These are phyloP conservation scores for Trichoderma arundinaceum DNA, from an alignment of 2,329 filamentous ascomycete species.

Conservation along the genomic window DNA sequence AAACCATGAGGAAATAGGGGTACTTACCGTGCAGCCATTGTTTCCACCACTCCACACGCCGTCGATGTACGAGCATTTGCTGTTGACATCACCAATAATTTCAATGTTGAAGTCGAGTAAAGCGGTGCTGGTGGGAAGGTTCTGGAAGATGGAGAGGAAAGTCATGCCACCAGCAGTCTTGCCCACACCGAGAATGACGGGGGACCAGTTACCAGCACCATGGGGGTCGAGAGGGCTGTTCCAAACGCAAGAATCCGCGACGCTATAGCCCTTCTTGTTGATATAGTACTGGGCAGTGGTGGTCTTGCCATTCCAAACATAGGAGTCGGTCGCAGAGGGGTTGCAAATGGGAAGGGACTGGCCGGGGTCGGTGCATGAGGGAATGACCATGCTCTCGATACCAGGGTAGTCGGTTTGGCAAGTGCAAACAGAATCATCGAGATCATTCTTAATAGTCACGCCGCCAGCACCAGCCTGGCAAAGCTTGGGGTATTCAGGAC, in stretches of 20 bases:
- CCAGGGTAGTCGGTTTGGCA: slow-evolving; percentile 98
- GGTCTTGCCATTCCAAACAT: slow-evolving; percentile 71
- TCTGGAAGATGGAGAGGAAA: slow-evolving; percentile 85
- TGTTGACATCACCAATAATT: slow-evolving; percentile 68
- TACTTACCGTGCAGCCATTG: slow-evolving; percentile 81
- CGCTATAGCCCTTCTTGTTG: slow-evolving; percentile 75
- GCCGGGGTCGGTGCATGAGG: slow-evolving; percentile 68
- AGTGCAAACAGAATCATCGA: slow-evolving; percentile 69
- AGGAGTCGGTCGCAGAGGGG: slow-evolving; percentile 74
- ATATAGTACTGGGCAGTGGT: slow-evolving; percentile 98
- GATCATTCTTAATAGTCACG: slow-evolving; percentile 76
- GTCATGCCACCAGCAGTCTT: slow-evolving; percentile 67
- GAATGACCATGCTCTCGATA: slow-evolving; percentile 85
- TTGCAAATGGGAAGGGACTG: slow-evolving; percentile 70
- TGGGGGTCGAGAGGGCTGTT: slow-evolving; percentile 53
- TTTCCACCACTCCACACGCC: slow-evolving; percentile 64
- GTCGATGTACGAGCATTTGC: slow-evolving; percentile 67
- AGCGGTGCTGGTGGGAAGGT: slow-evolving; percentile 73
- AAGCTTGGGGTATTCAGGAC: slow-evolving; percentile 67
- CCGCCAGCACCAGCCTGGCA: slow-evolving; percentile 75
- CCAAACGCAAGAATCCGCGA: slow-evolving; percentile 79
- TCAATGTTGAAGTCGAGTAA: slow-evolving; percentile 79
- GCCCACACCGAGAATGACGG: slow-evolving; percentile 83
- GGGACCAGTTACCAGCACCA: slow-evolving; percentile 81
- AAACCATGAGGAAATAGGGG: background rate